Evolutionary conservation across 768 basidiomycete species (phyloP), one percentile per base, ranked within the genome.

Genomic region (Tylopilus sp.): DNA sequence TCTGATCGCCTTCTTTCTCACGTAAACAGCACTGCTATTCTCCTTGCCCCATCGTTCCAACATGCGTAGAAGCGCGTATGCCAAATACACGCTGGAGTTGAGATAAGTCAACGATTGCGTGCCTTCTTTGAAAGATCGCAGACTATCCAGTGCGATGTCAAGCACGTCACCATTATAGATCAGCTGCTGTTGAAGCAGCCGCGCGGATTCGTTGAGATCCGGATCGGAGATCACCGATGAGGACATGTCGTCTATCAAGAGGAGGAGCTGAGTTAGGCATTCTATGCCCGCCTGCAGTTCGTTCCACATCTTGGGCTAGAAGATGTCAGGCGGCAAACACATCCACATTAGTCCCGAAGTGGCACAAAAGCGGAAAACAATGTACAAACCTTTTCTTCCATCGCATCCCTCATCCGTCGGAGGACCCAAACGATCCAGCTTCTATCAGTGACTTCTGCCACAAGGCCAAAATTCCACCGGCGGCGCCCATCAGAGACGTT

Each of bases 141-240:
- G 69, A 50, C 89, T 86, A 24, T 88, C 86, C 40, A 94, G 74
- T 0, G 93, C 82, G 22, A 93, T 83, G 60, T 98, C 95, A 49
- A 98, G 83, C 17, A 95, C 85, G 58, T 98, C 93, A 30, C 92
- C 94, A 61, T 94, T 94, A 74, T 98, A 98, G 63, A 98, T 87
- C 24, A 99, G 76, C 67, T 97, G 92, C 57, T 92, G 84, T 61
- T 93, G 90, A 2, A 98, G 76, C 19, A 87, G 74, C 50, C 84
- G 84, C 45, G 94, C 89, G 24, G 88, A 86, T 31, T 96, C 92
- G 40, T 75, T 73, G 57, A 92, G 76, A 58, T 63, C 55, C 22
- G 68, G 42, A 55, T 72, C 69, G 66, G 69, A 71, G 44, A 70
- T 70, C 34, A 62, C 61, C 47, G 79, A 74, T 42, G 77, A 74